phyloP scores from a whole-genome alignment of 345 rosid species.

The Dimocarpus longan region DNA sequence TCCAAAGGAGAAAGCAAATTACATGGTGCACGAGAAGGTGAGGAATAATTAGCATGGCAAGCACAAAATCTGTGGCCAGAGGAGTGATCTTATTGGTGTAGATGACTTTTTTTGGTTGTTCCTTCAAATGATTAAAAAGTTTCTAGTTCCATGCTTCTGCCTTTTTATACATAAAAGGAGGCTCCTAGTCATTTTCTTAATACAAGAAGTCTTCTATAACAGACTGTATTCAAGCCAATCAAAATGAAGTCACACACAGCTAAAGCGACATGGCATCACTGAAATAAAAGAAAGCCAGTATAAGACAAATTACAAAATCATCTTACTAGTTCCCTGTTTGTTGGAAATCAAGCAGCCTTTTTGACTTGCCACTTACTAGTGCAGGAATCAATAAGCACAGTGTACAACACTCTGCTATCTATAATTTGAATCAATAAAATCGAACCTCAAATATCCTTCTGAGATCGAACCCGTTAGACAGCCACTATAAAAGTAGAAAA shows the following conservation, averaged over 20 bases:
- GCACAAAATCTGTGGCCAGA: background rate
- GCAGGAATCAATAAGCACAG: background rate
- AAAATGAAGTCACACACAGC: background rate
- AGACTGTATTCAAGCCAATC: background rate
- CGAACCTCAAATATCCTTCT: background rate
- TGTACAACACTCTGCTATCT: background rate
- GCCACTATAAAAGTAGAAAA: constrained; percentile 1
- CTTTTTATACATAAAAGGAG: background rate
- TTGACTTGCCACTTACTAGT: constrained; percentile 1
- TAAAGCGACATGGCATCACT: background rate
- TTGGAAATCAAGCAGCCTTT: background rate
- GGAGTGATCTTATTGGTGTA: background rate
- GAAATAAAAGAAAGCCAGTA: background rate
- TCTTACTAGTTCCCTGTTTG: background rate
- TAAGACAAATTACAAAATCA: constrained; percentile 5
- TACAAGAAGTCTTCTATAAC: background rate
- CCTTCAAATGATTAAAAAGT: background rate
- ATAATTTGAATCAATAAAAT: background rate
- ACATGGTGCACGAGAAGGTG: no score
- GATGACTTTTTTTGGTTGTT: background rate
- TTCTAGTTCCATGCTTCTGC: background rate
- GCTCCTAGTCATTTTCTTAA: background rate
- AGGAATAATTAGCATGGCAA: background rate
- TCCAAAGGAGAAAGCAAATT: no score
- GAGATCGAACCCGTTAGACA: background rate